Evolutionary conservation across 352 stramenopile genomes (phyloP).

Genomic region (Phytophthora parvispora): DNA sequence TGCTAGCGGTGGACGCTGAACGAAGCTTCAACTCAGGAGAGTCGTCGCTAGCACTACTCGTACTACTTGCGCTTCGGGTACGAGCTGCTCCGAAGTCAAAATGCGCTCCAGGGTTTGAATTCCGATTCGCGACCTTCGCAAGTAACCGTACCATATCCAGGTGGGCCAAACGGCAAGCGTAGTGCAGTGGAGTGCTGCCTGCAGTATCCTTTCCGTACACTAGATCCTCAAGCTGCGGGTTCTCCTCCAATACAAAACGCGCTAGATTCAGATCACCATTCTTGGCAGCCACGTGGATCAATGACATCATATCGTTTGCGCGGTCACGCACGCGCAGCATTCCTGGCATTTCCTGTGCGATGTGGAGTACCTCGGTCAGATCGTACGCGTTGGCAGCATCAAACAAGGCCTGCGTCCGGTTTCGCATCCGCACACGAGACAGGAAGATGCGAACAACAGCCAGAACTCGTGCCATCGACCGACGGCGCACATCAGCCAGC

Average conservation of each 20-base stretch:
- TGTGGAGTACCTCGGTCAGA: constrained; percentile 82
- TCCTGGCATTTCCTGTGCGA: constrained; percentile 83
- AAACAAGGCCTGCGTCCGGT: constrained; percentile 84
- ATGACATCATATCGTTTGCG: constrained; percentile 84
- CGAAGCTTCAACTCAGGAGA: constrained; percentile 63
- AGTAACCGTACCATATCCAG: constrained; percentile 90
- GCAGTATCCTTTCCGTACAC: constrained; percentile 84
- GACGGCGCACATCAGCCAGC: constrained; percentile 57
- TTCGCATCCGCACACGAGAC: constrained; percentile 86
- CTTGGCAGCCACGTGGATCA: constrained; percentile 91
- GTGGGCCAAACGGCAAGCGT: constrained; percentile 78
- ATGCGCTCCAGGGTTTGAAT: constrained; percentile 61
- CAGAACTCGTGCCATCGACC: constrained; percentile 76
- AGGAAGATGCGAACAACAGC: constrained; percentile 81
- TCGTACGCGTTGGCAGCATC: constrained; percentile 81
- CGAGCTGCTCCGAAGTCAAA: constrained; percentile 61
- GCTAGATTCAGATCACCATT: constrained; percentile 89
- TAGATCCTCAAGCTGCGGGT: constrained; percentile 84
- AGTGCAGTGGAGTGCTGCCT: constrained; percentile 89
- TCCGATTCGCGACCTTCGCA: constrained; percentile 88
- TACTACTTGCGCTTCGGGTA: constrained; percentile 73
- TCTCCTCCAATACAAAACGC: constrained; percentile 87
- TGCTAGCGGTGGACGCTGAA: constrained; percentile 60
- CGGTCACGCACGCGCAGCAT: constrained; percentile 87
- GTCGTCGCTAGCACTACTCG: constrained; percentile 63